Base-by-base conservation (phyloP, 2,329 filamentous ascomycete genomes). In the Zasmidium cellare region DNA sequence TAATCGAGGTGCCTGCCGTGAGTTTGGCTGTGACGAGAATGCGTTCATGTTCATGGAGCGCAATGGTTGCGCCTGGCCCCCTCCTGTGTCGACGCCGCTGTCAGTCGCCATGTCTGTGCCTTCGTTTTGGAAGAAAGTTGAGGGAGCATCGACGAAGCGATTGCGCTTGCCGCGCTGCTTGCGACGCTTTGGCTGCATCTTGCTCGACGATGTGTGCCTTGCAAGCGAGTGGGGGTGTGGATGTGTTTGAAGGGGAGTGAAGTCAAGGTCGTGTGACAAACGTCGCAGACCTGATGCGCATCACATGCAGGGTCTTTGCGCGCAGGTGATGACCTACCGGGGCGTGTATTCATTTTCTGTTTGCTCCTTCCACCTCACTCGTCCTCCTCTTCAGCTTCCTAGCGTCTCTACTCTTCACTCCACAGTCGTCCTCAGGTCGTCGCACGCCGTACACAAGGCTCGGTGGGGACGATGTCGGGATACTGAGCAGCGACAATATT, bases 1-100 rank as follows among this genome's bases (percentile, higher is more conserved):
- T 50, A 72, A 56, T 46, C 69, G 59, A 49, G 67, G 62, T 23
- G 64, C 61, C 35, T 64, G 67, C 18, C 69, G 67, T 49, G 67
- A 49, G 46, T 57, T 58, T 45, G 65, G 62, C 58, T 68, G 67
- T 24, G 67, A 50, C 25, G 79, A 77, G 70, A 84, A 85, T 70
- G 78, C 75, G 57, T 73, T 75, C 67, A 80, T 77, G 60, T 80
- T 78, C 73, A 84, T 80, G 59, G 76, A 76, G 71, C 80, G 79
- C 64, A 84, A 75, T 72, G 82, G 80, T 62, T 60, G 58, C 52
- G 59, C 56, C 55, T 66, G 63, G 50, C 55, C 56, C 49, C 64
- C 64, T 65, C 52, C 51, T 31, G 60, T 57, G 48, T 59, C 53
- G 51, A 47, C 41, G 46, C 53, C 54, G 45, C 55, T 57, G 62